Base-by-base conservation (phyloP, 441 rosid genomes). In the Syzygium malaccense region DNA sequence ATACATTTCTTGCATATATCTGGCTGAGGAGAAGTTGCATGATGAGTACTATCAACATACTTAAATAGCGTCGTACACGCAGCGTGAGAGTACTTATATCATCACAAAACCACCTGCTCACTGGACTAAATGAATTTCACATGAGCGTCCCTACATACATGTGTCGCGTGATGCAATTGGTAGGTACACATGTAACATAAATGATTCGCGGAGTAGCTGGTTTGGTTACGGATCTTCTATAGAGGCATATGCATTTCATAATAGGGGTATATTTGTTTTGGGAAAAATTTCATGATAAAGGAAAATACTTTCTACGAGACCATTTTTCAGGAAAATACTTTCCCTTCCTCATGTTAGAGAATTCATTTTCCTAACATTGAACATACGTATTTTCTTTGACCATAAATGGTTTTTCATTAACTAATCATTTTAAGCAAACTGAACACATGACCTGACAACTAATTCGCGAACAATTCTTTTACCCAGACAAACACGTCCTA, bases 401-500 rank as follows among this genome's bases (percentile, higher is more conserved):
- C 12, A 0, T 1, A 4, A n/a, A 64, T 64, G 0, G 2, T 64
- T 64, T 64, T 8, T n/a, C 0, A 45, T 30, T 64, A 30, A 30
- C 11, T 30, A 3, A 2, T 64, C 2, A 64, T n/a, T n/a, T 30
- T n/a, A 3, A 55, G 20, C 20, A 55, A 19, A 55, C 23, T 18
- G 6, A 17, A 17, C 56, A 5, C 19, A 54, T 55, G 23, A 64
- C 37, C 0, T 3, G 71, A 64, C 6, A 64, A 64, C 23, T 64
- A 64, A 30, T 64, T 64, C 18, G 8, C 5, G 1, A 64, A 64
- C 30, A 4, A 0, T 4, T 60, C 3, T 28, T 2, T n/a, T 18
- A 15, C 18, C 15, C 9, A 64, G n/a, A 30, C 30, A 15, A 8
- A 64, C 37, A n/a, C 0, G 10, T 1, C 37, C 18, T 0, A 62